Evolutionary conservation across 2,329 filamentous ascomycete genomes (phyloP), one percentile per base, ranked within the genome.

Genomic region (Colletotrichum magnum): DNA sequence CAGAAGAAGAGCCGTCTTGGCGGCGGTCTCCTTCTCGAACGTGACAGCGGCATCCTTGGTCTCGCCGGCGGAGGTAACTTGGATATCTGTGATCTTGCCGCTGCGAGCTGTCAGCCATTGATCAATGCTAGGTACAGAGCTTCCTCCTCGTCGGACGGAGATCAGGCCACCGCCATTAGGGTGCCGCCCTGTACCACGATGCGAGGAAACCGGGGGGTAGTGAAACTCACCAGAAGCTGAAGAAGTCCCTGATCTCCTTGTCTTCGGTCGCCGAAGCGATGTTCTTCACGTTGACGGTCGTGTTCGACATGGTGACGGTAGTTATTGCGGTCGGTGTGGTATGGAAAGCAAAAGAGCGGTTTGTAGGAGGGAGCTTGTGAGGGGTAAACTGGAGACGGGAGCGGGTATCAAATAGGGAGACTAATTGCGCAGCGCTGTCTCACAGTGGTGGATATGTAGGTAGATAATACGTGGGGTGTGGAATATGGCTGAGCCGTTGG

Each of bases 21-120:
- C 95, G 58, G 96, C 96, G 15, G 95, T 97, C 80, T 95, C 91
- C 86, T 98, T 98, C 83, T 98, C 96, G 78, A 99, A 99, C 60
- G 91, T 95, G 72, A 99, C 95, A n/a, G 92, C 93, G 67, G 96
- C 96, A 58, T 91, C 91, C 84, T 98, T 94, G 74, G 88, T 86
- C 73, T 91, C 88, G 77, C 89, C 89, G 81, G 82, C 83, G 43
- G 90, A 83, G 32, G 90, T 93, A 77, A 98, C 88, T 68, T 94
- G 91, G 80, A 99, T 88, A 75, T 89, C 88, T 74, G 90, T 91
- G 81, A 99, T 97, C 87, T 98, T 98, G 81, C 96, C 96, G 79
- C 94, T 96, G 78, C 21, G 9, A 18, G 21, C 13, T 36, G 72
- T 78, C 6, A 65, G 54, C 45, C 16, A n/a, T 13, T 48, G 58